Percentiles rank a stretch among this genome's conserved stretches.
Evolutionary conservation across 2,329 filamentous ascomycete species (phyloP).

Genomic region (Diaporthe sp.): DNA sequence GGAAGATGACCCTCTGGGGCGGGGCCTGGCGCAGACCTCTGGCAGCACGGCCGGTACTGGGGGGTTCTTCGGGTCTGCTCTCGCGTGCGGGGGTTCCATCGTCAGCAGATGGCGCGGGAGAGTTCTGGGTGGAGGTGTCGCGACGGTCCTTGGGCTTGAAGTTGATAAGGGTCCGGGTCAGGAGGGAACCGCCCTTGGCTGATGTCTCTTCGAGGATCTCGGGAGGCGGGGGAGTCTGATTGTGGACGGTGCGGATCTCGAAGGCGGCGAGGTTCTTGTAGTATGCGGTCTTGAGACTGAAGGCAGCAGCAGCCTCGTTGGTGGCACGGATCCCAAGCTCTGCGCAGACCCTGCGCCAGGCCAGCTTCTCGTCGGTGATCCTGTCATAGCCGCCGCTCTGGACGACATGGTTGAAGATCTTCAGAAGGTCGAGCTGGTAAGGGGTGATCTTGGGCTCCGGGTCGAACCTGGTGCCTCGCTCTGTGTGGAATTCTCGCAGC

Average conservation of each 20-base stretch:
- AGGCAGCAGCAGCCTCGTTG: constrained; percentile 85
- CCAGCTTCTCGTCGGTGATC: constrained; percentile 84
- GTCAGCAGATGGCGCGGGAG: constrained; percentile 67
- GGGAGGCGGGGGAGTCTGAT: constrained; percentile 84
- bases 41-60: constrained; percentile 66
- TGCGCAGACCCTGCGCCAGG: constrained; percentile 83
- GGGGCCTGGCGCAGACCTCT: constrained; percentile 83
- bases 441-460: constrained; percentile 83
- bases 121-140: constrained; percentile 64
- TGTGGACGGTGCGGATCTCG: constrained; percentile 82
- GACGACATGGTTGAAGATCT: constrained; percentile 82
- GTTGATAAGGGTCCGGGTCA: constrained; percentile 83
- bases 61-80: constrained; percentile 59
- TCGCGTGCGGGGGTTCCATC: constrained; percentile 69
- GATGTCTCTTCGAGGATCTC: constrained; percentile 90
- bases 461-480: constrained; percentile 83
- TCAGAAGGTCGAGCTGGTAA: constrained; percentile 79
- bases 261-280: constrained; percentile 91
- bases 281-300: constrained; percentile 87
- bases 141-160: constrained; percentile 64
- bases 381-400: constrained; percentile 87
- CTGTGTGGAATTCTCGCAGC: constrained; percentile 78
- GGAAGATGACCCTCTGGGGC: constrained; percentile 84
- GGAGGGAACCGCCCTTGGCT: constrained; percentile 83
- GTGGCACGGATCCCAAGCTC: constrained; percentile 80